phyloP scores from a whole-genome alignment of 2,329 filamentous ascomycete genomes.

The Myriosclerotinia duriaeana region DNA sequence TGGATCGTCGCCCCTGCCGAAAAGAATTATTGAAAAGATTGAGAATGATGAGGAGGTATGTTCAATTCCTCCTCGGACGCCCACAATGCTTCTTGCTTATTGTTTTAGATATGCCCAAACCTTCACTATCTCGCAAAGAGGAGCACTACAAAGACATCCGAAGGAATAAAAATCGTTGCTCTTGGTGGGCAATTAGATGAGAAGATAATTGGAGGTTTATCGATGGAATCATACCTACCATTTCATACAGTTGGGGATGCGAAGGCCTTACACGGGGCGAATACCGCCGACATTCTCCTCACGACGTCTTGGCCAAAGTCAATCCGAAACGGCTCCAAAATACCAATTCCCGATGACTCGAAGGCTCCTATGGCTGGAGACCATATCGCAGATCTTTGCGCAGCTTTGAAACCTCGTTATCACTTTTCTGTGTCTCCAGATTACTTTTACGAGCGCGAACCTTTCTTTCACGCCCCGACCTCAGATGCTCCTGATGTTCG shows the following conservation, averaged over 20 bases:
- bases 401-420: constrained; percentile 82
- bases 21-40: constrained; percentile 68
- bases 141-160: constrained; percentile 76
- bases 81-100: constrained; percentile 17
- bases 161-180: constrained; percentile 83
- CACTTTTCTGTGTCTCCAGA: constrained; percentile 72
- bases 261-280: constrained; percentile 70
- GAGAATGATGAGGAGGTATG: constrained; percentile 62
- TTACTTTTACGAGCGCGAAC: constrained; percentile 80
- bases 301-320: constrained; percentile 82
- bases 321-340: constrained; percentile 68
- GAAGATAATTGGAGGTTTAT: constrained; percentile 59
- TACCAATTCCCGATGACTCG: constrained; percentile 54
- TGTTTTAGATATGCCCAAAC: constrained; percentile 72
- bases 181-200: constrained; percentile 73
- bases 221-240: constrained; percentile 72
- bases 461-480: constrained; percentile 71
- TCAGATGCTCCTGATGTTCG: constrained; percentile 54
- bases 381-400: constrained; percentile 75
- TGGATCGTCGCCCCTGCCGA: constrained; percentile 70
- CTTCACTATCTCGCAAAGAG: constrained; percentile 53
- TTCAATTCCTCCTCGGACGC: background rate
- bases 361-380: constrained; percentile 56
- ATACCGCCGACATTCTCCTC: constrained; percentile 80
- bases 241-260: constrained; percentile 77